phyloP scores from a whole-genome alignment of 495 filamentous ascomycete genomes.

The Neurospora sp. region DNA sequence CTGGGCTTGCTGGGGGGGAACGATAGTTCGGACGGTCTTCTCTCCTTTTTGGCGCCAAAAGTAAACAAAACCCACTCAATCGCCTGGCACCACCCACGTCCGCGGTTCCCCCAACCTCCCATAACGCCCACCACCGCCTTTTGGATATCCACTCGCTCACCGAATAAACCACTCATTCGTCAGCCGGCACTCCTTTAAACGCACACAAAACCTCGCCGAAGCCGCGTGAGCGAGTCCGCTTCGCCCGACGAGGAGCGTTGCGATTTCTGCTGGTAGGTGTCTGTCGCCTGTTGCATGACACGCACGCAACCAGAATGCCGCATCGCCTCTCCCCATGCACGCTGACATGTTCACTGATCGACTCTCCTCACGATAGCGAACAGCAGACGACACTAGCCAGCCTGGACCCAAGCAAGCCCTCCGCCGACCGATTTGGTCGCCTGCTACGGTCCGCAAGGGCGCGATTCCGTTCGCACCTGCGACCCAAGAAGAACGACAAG shows the following conservation, averaged over 20 bases:
- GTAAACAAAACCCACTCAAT: neutral
- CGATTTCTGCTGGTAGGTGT: neutral
- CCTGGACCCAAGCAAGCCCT: neutral
- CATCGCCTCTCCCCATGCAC: neutral
- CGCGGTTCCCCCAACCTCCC: neutral
- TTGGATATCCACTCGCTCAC: neutral
- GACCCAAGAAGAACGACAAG: neutral
- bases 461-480: neutral
- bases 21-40: neutral
- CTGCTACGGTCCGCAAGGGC: neutral
- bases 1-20: neutral
- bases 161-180: neutral
- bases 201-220: neutral
- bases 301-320: neutral
- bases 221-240: neutral
- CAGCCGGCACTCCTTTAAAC: neutral
- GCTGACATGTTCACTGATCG: neutral
- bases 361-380: neutral
- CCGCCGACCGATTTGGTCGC: neutral
- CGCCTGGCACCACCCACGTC: neutral
- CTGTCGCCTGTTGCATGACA: neutral
- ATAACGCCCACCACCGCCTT: neutral
- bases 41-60: neutral
- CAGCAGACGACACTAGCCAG: neutral
- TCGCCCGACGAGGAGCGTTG: neutral